phyloP scores from a whole-genome alignment of 2,329 filamentous ascomycete genomes.

The Claviceps sp. region DNA sequence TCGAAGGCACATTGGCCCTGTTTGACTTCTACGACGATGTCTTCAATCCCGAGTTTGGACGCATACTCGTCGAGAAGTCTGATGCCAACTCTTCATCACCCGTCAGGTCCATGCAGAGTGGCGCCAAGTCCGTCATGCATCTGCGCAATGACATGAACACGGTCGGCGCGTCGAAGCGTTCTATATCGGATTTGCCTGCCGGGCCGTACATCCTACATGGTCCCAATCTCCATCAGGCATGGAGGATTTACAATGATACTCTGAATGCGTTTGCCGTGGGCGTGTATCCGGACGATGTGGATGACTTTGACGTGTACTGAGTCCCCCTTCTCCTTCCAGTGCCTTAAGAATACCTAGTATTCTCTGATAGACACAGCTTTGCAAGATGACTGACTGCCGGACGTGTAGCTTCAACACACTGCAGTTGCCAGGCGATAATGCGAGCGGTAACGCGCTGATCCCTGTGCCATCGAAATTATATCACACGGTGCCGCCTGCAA shows the following conservation, averaged over 20 bases:
- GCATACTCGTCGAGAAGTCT: constrained; percentile 25
- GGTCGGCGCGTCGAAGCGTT: constrained; percentile 6
- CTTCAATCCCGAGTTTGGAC: constrained; percentile 24
- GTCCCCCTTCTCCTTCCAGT: neutral
- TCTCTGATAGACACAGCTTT: neutral
- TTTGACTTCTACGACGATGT: constrained; percentile 25
- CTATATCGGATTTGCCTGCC: constrained; percentile 18
- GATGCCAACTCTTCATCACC: constrained; percentile 9
- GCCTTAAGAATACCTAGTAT: neutral
- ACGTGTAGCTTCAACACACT: constrained; percentile 3
- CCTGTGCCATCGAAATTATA: constrained; percentile 27
- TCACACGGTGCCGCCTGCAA: constrained; percentile 12
- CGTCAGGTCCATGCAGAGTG: neutral
- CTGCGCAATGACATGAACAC: constrained; percentile 12
- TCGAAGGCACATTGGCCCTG: constrained; percentile 20
- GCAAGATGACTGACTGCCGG: neutral
- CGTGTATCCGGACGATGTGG: constrained; percentile 20
- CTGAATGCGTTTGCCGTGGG: constrained; percentile 23
- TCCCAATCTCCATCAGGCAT: constrained; percentile 27
- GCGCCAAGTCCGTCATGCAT: constrained; percentile 1
- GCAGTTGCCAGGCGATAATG: neutral
- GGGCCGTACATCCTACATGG: constrained; percentile 29
- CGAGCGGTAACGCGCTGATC: constrained; percentile 13
- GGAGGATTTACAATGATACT: constrained; percentile 26
- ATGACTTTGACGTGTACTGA: constrained; percentile 2